Base-by-base conservation (phyloP, 2,329 filamentous ascomycete genomes). In the Colletotrichum lini region DNA sequence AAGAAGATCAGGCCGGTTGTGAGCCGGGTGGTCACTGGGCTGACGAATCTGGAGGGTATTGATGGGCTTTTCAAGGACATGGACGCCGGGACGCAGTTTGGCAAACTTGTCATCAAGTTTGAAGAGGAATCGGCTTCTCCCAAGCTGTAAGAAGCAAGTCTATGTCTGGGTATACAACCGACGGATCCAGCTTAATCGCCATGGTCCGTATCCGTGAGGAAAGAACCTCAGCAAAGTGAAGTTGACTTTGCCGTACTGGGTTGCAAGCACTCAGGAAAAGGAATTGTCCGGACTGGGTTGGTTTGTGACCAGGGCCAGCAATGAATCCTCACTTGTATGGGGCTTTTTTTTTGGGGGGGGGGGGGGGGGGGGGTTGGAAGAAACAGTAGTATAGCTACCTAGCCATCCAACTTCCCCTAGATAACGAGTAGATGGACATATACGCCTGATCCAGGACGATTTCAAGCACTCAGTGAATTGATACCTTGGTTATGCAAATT, bases 51-150 rank as follows among this genome's bases (percentile, higher is more conserved):
- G 8, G 86, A 91, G n/a, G 92, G 85, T n/a, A 93, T 98, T 65
- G 91, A 98, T 72, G 86, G 85, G 0, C 81, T 98, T 62, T 98
- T 98, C 79, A 91, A 94, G 50, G 94, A 98, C 61, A 97, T 98
- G 90, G 94, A 93, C 79, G 89, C 90, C 7, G 94, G 92, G 0
- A 91, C 84, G 73, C 96, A 98, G 81, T 98, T 98, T 84, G 96
- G 96, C 13, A 98, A 98, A 83, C 81, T 98, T 76, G 94, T 98
- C 2, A 89, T 98, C 74, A 89, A 94, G 76, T 88, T 95, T 76
- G 86, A 79, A n/a, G 80, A 78, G 15, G 73, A 75, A 3, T 67
- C 77, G 15, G 85, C 79, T 26, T 68, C 79, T 21, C 77, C 84
- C 3, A 88, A 84, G 75, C 73, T 87, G 71, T 87, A 80, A 75